Percentiles rank a stretch among this genome's conserved stretches.
These are phyloP conservation scores for Wakefieldia striispora DNA, from an alignment of 768 basidiomycete species.

Conservation along the genomic window DNA sequence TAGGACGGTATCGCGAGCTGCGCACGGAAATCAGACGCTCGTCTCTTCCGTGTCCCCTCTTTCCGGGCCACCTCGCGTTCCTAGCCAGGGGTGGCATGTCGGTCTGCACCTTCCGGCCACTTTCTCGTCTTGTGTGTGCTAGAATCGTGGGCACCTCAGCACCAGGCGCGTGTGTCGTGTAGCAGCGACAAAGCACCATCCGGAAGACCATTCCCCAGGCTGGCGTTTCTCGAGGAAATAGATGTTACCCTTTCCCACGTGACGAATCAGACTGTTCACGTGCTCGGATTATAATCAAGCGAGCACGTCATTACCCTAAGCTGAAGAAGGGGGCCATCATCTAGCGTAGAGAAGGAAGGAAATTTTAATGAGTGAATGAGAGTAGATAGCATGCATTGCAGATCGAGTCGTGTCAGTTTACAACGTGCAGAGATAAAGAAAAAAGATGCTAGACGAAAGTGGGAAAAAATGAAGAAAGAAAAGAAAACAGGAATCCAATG, in stretches of 20 bases:
- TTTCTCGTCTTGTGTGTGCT: neutral
- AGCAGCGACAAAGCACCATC: constrained; percentile 3
- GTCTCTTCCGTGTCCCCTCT: constrained; percentile 6
- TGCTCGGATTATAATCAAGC: constrained; percentile 1
- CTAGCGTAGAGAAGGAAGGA: constrained; percentile 8
- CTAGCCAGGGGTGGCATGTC: neutral
- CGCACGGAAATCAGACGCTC: constrained; percentile 1
- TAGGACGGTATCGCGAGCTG: constrained; percentile 1
- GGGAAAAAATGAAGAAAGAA: neutral
- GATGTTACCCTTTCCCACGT: constrained; percentile 19
- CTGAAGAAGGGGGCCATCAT: neutral
- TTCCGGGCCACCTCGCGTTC: constrained; percentile 1
- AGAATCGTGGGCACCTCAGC: neutral
- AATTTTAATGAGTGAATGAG: constrained; percentile 9
- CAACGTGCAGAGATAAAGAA: constrained; percentile 25
- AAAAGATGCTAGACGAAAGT: neutral
- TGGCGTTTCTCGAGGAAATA: constrained; percentile 1
- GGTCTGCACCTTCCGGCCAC: neutral
- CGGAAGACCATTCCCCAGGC: constrained; percentile 2
- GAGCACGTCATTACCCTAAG: constrained; percentile 3
- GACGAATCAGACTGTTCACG: constrained; percentile 21
- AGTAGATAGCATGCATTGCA: constrained; percentile 23
- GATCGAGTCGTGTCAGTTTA: constrained; percentile 20
- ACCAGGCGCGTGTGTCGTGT: constrained; percentile 2
- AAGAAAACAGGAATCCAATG: constrained; percentile 13